Conservation (phyloP, 2,329 filamentous ascomycete species). For the Ophiostoma piceae region DNA sequence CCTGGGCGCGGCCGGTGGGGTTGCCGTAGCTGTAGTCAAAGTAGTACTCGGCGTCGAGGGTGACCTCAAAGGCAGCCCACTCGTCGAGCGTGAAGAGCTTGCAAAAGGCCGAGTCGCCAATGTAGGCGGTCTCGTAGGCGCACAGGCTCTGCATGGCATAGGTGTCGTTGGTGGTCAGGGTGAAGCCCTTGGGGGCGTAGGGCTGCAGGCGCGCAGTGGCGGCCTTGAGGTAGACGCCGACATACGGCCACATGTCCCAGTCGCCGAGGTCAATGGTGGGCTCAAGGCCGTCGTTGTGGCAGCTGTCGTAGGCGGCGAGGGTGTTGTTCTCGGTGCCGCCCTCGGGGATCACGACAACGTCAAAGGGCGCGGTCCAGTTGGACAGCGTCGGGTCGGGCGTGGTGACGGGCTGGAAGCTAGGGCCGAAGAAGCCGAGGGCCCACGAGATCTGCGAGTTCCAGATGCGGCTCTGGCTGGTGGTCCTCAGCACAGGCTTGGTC, state of each 20-base stretch:
- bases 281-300: constrained; percentile 38
- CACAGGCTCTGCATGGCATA: constrained; percentile 50
- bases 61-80: constrained; percentile 51
- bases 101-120: constrained; percentile 49
- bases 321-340: constrained; percentile 49
- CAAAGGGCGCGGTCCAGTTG: constrained; percentile 40
- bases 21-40: constrained; percentile 44
- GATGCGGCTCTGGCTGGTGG: constrained; percentile 51
- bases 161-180: constrained; percentile 45
- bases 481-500: constrained; percentile 46
- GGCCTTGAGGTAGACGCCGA: constrained; percentile 41
- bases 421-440: constrained; percentile 50
- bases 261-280: constrained; percentile 39
- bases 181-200: constrained; percentile 45
- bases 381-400: constrained; percentile 35
- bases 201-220: constrained; percentile 44
- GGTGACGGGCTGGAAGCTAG: constrained; percentile 38
- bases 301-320: constrained; percentile 48
- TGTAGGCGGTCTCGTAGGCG: constrained; percentile 48
- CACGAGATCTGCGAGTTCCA: constrained; percentile 50
- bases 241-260: constrained; percentile 40
- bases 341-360: constrained; percentile 48
- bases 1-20: constrained; percentile 48
- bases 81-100: constrained; percentile 55
- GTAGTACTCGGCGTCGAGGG: constrained; percentile 49